Evolutionary conservation across 768 basidiomycete species (phyloP).

Genomic region (Podaxis sp.): DNA sequence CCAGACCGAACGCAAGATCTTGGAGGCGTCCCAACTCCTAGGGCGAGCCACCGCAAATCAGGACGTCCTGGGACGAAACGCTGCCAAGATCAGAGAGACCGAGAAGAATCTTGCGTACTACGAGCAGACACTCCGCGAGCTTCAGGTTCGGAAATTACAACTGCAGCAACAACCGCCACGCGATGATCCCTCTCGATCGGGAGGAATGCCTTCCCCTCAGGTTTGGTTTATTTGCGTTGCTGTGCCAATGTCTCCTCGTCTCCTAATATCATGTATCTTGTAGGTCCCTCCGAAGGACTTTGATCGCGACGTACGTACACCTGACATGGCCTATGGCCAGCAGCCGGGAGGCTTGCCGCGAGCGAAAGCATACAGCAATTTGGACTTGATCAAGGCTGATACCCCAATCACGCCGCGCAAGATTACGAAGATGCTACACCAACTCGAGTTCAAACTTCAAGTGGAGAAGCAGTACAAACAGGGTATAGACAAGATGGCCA

Average conservation of each 20-base stretch:
- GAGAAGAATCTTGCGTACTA: conserved; percentile 85
- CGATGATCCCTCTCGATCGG: conserved; percentile 54
- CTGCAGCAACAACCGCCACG: conserved; percentile 51
- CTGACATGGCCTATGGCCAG: conserved; percentile 33
- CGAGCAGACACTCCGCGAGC: conserved; percentile 78
- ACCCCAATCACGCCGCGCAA: conserved; percentile 94
- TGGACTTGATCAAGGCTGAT: conserved; percentile 97
- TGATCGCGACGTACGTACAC: conserved; percentile 41
- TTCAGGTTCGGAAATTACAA: conserved; percentile 65
- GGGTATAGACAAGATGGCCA: conserved; percentile 99
- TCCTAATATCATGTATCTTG: conserved; percentile 15
- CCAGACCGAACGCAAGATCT: conserved; percentile 88
- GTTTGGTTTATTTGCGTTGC: conserved; percentile 25
- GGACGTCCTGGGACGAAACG: conserved; percentile 79
- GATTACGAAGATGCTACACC: conserved; percentile 97
- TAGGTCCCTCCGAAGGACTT: conserved; percentile 55
- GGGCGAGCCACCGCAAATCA: conserved; percentile 82
- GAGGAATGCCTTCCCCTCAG: conserved; percentile 41
- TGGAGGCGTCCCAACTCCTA: conserved; percentile 79
- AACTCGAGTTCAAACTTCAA: conserved; percentile 98
- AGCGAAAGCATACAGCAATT: conserved; percentile 72
- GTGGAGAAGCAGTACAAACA: conserved; percentile 98
- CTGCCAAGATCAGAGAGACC: conserved; percentile 84
- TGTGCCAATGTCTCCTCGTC: background rate
- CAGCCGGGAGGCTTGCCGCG: conserved; percentile 35